Base-by-base conservation (phyloP, 2,329 filamentous ascomycete genomes). In the Aspergillus sp. region DNA sequence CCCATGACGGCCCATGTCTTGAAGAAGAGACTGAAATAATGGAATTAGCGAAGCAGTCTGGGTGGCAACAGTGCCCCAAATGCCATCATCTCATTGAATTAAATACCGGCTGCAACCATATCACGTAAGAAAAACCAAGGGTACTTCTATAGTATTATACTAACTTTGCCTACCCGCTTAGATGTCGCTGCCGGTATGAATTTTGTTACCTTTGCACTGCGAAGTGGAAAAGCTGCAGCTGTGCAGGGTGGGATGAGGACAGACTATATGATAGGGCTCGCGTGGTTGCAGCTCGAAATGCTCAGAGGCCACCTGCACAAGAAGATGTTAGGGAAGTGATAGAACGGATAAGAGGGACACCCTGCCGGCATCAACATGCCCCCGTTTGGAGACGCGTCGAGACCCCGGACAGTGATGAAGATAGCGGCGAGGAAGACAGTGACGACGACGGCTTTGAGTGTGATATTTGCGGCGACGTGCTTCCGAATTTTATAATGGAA, bases 41-140 rank as follows among this genome's bases (percentile, higher is more conserved):
- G 4, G 82, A 85, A 51, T 80, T 88, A 58, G 87, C 87, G 6
- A 85, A 86, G 64, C 79, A 86, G 25, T 80, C 87, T 52, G 88
- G 89, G 23, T 93, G 88, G 87, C 87, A 90, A 71, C 81, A 85
- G 47, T 96, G 91, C 72, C 87, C 87, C 69, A 86, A 81, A 61
- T 96, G 92, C 76, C 85, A 83, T 62, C 80, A 84, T 40, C 82
- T 74, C 14, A 62, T 75, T 15, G 71, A 74, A 56, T 57, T 75
- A 15, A 55, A 52, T 6, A 53, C 52, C 5, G 73, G 70, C 4
- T 75, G 72, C 58, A 69, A 72, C 45, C 70, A 75, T 54, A 75
- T 75, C 50, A 69, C 61, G 70, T 76, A 68, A 56, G 69, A 52
- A 39, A 39, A 39, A 17, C 14, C 3, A 25, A 8, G 17, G 17